Evolutionary conservation across 495 filamentous ascomycete genomes (phyloP).

Genomic region (Daldinia concentrica): DNA sequence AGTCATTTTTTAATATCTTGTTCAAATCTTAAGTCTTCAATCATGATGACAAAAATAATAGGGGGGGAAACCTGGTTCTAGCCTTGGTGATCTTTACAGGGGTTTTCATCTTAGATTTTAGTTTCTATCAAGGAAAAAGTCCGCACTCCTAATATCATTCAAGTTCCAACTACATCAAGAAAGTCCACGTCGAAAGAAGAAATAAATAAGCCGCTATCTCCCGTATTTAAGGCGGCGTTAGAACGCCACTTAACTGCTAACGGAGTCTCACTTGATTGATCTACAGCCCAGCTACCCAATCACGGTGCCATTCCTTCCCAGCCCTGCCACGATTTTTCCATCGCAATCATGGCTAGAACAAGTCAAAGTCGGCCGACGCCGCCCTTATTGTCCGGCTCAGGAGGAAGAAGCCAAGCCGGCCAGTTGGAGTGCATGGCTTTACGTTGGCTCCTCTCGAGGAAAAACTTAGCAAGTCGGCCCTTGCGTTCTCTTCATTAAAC

Average conservation of each 20-base stretch:
- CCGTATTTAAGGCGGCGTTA: constrained; percentile 35
- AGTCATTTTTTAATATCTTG: constrained; percentile 36
- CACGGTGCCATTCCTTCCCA: constrained; percentile 36
- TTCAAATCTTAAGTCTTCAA: constrained; percentile 4
- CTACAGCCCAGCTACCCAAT: constrained; percentile 46
- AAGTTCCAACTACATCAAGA: constrained; percentile 14
- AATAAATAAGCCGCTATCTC: constrained; percentile 40
- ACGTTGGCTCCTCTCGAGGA: constrained; percentile 34
- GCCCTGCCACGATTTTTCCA: constrained; percentile 42
- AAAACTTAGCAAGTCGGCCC: constrained; percentile 32
- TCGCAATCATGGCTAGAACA: constrained; percentile 38
- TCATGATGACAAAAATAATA: constrained; percentile 9
- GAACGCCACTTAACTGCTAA: constrained; percentile 41
- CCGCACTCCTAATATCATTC: constrained; percentile 33
- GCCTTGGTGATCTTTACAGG: constrained; percentile 14
- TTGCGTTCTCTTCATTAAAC: constrained; percentile 41
- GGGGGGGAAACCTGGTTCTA: constrained; percentile 11
- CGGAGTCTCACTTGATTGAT: constrained; percentile 49
- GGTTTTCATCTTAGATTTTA: constrained; percentile 12
- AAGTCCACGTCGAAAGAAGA: constrained; percentile 36
- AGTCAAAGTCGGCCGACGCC: constrained; percentile 42
- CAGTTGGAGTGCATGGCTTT: constrained; percentile 39
- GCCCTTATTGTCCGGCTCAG: constrained; percentile 39
- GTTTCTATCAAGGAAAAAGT: constrained; percentile 30
- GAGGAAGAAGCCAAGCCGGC: constrained; percentile 33